Evolutionary conservation across 257 asterid species (phyloP).

Genomic region (Rhazya stricta): DNA sequence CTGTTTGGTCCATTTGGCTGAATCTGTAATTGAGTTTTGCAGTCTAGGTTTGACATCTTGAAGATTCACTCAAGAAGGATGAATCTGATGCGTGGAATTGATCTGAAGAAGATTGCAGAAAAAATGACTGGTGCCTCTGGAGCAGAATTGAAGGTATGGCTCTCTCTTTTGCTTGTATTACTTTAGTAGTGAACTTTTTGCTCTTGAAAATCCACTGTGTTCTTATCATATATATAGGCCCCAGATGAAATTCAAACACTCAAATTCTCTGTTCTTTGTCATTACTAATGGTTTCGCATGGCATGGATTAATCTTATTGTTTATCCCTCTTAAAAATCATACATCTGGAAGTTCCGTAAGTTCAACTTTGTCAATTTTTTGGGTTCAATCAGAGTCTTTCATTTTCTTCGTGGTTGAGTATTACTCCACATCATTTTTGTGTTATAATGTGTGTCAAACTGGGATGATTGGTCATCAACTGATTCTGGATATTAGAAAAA

Average conservation of each 20-base stretch:
- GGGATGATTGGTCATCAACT: neutral
- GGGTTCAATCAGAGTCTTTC: neutral
- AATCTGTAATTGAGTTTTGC: slow-evolving; percentile 9
- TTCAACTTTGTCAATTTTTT: neutral
- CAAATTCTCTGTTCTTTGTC: neutral
- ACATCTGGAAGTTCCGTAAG: neutral
- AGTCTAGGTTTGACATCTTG: slow-evolving; percentile 86
- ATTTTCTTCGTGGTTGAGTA: neutral
- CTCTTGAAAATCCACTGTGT: neutral
- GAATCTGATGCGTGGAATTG: slow-evolving; percentile 91
- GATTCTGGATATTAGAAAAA: neutral
- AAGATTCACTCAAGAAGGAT: slow-evolving; percentile 87
- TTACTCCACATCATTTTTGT: neutral
- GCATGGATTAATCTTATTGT: no score
- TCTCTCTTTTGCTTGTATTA: neutral
- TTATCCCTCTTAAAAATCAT: neutral
- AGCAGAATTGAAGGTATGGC: slow-evolving; percentile 77
- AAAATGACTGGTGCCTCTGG: slow-evolving; percentile 95
- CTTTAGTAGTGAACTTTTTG: neutral
- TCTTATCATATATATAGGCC: neutral
- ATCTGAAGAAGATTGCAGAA: slow-evolving; percentile 83
- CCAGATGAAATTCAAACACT: neutral
- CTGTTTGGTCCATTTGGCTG: neutral
- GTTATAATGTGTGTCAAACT: neutral
- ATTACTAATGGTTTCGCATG: no score